Percentiles rank a stretch among this genome's conserved stretches.
phyloP scores from a whole-genome alignment of 78 protist species.

The Cavenderia fasciculata region DNA sequence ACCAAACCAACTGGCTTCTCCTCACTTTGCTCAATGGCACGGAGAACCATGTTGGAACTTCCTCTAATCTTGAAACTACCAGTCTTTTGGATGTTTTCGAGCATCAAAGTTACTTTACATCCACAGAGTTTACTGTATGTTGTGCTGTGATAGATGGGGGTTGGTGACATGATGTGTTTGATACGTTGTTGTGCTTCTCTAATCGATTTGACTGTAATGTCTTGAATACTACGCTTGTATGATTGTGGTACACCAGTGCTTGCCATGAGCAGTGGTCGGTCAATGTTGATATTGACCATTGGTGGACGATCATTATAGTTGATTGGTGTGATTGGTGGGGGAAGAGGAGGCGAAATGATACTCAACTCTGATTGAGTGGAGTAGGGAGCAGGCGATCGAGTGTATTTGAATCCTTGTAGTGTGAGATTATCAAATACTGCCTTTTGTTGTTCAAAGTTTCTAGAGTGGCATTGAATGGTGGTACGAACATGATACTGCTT shows the following conservation, averaged over 20 bases:
- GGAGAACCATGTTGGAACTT: conserved; percentile 76
- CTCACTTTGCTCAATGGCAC: conserved; percentile 50
- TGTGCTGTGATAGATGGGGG: conserved; percentile 61
- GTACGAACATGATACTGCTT: conserved; percentile 55
- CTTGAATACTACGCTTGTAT: conserved; percentile 35
- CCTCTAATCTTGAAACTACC: conserved; percentile 83
- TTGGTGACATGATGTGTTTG: conserved; percentile 49
- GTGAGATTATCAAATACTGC: conserved; percentile 7
- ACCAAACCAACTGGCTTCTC: conserved; percentile 75
- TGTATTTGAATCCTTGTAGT: conserved; percentile 43
- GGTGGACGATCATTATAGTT: neutral
- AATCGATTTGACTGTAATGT: conserved; percentile 57
- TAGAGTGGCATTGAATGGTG: conserved; percentile 55
- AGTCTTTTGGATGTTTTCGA: conserved; percentile 83
- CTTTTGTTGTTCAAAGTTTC: conserved; percentile 68
- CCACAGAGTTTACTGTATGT: conserved; percentile 74
- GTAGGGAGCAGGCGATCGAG: neutral
- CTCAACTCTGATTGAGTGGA: neutral
- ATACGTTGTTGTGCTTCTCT: conserved; percentile 70
- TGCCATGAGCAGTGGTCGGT: neutral
- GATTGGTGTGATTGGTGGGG: neutral
- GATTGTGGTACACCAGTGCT: neutral
- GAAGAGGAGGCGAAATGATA: conserved; percentile 36
- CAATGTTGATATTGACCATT: neutral
- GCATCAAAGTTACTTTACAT: conserved; percentile 53